These are phyloP conservation scores for Gastroboletus turbinatus DNA, from an alignment of 1,284 basidiomycete genomes.

Conservation along the genomic window DNA sequence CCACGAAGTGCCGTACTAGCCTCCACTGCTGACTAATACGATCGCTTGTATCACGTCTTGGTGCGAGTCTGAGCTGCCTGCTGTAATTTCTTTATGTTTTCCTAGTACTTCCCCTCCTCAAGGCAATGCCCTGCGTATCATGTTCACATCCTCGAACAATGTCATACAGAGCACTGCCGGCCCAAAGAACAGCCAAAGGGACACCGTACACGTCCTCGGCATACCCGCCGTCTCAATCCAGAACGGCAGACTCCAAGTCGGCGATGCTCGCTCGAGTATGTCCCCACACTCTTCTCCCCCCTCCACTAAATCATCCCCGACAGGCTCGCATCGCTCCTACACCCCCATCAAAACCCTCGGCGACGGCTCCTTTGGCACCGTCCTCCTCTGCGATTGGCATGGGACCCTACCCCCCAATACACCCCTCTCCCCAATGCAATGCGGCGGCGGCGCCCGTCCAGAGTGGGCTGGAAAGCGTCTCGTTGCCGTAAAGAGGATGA, in stretches of 20 bases:
- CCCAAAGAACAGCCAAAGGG: slow-evolving; percentile 39
- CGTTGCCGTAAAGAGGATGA: slow-evolving; percentile 98
- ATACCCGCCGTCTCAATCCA: slow-evolving; percentile 73
- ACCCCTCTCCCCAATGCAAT: slow-evolving; percentile 88
- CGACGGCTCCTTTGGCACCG: slow-evolving; percentile 96
- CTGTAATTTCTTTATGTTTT: slow-evolving; percentile 26
- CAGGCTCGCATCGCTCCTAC: slow-evolving; percentile 59
- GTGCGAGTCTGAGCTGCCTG: neutral
- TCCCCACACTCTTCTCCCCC: slow-evolving; percentile 17
- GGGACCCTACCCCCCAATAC: slow-evolving; percentile 88
- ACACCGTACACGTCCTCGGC: slow-evolving; percentile 62
- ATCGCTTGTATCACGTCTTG: slow-evolving; percentile 10
- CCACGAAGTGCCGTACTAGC: slow-evolving; percentile 80
- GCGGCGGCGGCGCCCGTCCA: slow-evolving; percentile 82
- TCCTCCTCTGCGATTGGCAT: slow-evolving; percentile 99
- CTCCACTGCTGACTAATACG: slow-evolving; percentile 22
- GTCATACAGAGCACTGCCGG: slow-evolving; percentile 41
- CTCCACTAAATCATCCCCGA: neutral
- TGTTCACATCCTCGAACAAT: slow-evolving; percentile 60
- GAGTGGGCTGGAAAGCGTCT: slow-evolving; percentile 95
- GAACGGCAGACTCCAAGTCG: slow-evolving; percentile 65
- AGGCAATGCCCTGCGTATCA: slow-evolving; percentile 62
- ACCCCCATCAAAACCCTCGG: slow-evolving; percentile 87
- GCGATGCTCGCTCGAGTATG: slow-evolving; percentile 68
- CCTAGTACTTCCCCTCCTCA: slow-evolving; percentile 22